Base-by-base conservation (phyloP, 83 land plant species). In the Picea abies region DNA sequence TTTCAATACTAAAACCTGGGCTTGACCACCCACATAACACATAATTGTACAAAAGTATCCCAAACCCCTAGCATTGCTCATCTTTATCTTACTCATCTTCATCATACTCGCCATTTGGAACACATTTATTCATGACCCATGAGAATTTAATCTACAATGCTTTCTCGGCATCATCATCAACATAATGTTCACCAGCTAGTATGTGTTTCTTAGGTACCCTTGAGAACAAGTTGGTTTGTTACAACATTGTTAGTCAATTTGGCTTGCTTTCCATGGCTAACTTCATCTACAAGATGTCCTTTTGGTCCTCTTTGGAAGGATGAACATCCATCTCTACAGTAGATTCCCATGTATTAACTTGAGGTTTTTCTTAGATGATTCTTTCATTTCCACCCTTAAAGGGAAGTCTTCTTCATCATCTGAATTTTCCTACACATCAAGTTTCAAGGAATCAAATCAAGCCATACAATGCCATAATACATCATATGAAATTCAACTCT, bases 191-290 rank as follows among this genome's bases (percentile, higher is more conserved):
- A 52, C 84, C 88, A 86, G 86, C 91, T 2, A 82, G 14, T 4
- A 82, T 85, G 19, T 89, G 91, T 68, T 68, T 87, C 78, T 93
- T 93, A 5, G 95, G 91, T 2, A 82, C 87, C 83, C 91, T 79
- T 44, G 79, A 87, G 88, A 56, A 81, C 85, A 44, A 87, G 76
- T 12, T 88, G 92, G 17, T 58, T 58, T 14, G 78, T 63, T 44
- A 39, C 25, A 15, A 49, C 20, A 58, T 29, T 66, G 20, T 61
- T 73, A 35, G 65, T 22, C 6, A 84, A 69, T 19, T 82, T 85
- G 49, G 63, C 82, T 12, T 63, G 84, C 75, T 66, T 86, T 29
- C 17, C 69, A 15, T 75, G 58, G 4, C 64, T 25, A 10, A 62
- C 63, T 29, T 78, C 76, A 23, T 73, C 76, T 47, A 70, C 22